These are phyloP conservation scores for Fraxinus latifolia DNA, from an alignment of 305 asterid genomes.

Conservation along the genomic window DNA sequence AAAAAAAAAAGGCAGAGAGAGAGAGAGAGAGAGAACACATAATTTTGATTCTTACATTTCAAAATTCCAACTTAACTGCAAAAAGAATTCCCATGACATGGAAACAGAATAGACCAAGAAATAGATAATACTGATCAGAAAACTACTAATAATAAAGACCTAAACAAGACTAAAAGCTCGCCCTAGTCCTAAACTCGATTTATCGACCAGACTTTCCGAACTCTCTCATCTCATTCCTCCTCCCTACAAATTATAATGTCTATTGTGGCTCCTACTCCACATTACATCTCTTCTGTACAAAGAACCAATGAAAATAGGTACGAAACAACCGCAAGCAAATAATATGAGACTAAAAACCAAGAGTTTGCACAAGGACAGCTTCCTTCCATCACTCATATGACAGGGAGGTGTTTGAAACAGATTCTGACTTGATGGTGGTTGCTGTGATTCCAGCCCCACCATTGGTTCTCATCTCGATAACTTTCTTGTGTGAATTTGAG, in stretches of 20 bases:
- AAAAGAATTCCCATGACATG: slow-evolving; percentile 47
- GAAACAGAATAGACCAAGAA: slow-evolving; percentile 19
- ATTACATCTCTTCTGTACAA: slow-evolving; percentile 70
- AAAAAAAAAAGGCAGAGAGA: background rate
- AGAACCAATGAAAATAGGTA: slow-evolving; percentile 51
- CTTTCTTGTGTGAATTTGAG: slow-evolving; percentile 94
- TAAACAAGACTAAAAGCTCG: slow-evolving; percentile 35
- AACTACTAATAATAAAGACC: slow-evolving; percentile 26
- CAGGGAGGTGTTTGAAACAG: slow-evolving; percentile 18
- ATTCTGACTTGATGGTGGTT: slow-evolving; percentile 29
- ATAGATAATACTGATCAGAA: slow-evolving; percentile 19
- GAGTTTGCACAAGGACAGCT: slow-evolving; percentile 22
- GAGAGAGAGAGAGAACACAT: background rate
- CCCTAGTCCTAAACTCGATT: slow-evolving; percentile 42
- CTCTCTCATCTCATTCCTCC: slow-evolving; percentile 24
- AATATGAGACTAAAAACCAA: slow-evolving; percentile 27
- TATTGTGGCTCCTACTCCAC: slow-evolving; percentile 40
- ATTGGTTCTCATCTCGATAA: slow-evolving; percentile 73
- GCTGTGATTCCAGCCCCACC: background rate
- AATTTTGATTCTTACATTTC: slow-evolving; percentile 25
- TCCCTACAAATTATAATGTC: slow-evolving; percentile 32
- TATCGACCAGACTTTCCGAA: slow-evolving; percentile 27
- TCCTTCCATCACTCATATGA: slow-evolving; percentile 12
- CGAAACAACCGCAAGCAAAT: background rate
- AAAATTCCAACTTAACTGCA: slow-evolving; percentile 55